Base-by-base conservation (phyloP, 1,139 yeast genomes). In the Yamadazyma songkhlaensis region DNA sequence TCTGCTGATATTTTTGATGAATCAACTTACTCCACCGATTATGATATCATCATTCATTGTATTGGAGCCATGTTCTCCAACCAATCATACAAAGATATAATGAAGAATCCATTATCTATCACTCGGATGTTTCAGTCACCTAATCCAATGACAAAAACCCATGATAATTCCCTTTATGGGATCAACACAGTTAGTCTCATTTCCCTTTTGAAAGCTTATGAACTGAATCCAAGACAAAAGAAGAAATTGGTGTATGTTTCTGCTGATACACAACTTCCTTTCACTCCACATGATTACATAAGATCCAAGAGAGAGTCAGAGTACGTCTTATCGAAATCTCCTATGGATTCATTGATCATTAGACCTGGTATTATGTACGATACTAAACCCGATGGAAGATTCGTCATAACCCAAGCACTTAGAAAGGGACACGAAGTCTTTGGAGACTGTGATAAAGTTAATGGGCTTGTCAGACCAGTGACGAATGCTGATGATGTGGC, bases 311-410 rank as follows among this genome's bases (percentile, higher is more conserved):
- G 96, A 46, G 80, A 74, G 42, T 94, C 96, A 0, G 97, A 89
- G 54, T 59, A 59, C 23, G 81, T 74, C 47, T 60, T 86, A 33
- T 46, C 67, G 13, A 57, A 70, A 31, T 50, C 62, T 2, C 59
- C 61, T 7, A 62, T 87, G 12, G 69, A 94, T 41, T 63, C 83
- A 0, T 77, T 88, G 2, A 57, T 83, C 14, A 49, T 85, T 57
- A 69, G 96, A 44, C 96, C 97, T 0, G 94, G 95, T 0, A 77
- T 87, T 46, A 83, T 89, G 92, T 84, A 66, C 51, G 94, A 86
- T 52, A 77, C 65, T 32, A 48, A 60, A 3, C n/a, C 8, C 9
- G 28, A 31, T 24, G 28, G 20, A 7, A 37, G 25, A 28, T 25
- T 22, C 21, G 14, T 11, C 17, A 29, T 31, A 35, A 30, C 20